Evolutionary conservation across 441 rosid genomes (phyloP).

Genomic region (Omphalea diandra): DNA sequence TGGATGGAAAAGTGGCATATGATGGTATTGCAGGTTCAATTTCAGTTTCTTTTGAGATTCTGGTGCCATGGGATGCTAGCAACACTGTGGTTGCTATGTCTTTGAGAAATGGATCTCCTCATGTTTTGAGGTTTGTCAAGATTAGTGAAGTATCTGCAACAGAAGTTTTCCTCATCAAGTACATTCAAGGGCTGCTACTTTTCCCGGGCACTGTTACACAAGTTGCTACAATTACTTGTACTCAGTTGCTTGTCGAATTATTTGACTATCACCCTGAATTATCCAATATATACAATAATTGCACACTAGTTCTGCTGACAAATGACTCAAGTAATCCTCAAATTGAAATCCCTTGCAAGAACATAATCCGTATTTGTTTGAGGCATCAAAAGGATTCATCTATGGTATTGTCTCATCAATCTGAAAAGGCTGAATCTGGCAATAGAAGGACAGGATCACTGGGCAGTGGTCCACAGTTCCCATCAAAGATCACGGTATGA

Average conservation of each 20-base stretch:
- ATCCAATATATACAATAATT: conserved; percentile 31
- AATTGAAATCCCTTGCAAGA: conserved; percentile 53
- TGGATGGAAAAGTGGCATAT: conserved; percentile 32
- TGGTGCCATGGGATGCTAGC: conserved; percentile 37
- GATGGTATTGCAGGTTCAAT: conserved; percentile 32
- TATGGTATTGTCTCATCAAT: conserved; percentile 26
- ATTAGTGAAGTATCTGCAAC: conserved; percentile 40
- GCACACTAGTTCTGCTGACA: conserved; percentile 50
- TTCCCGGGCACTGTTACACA: conserved; percentile 56
- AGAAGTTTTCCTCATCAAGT: conserved; percentile 46
- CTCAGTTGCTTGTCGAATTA: conserved; percentile 28
- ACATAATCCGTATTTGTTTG: conserved; percentile 39
- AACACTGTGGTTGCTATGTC: conserved; percentile 43
- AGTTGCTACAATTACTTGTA: conserved; percentile 50
- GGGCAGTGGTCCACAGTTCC: conserved; percentile 23
- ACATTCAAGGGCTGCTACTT: conserved; percentile 55
- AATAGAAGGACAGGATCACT: conserved; percentile 33
- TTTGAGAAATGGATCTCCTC: conserved; percentile 44
- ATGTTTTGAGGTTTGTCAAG: conserved; percentile 40
- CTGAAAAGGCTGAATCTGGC: conserved; percentile 26
- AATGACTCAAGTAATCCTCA: conserved; percentile 56
- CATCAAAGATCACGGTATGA: conserved; percentile 42
- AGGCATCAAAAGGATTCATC: conserved; percentile 37
- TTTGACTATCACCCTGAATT: conserved; percentile 32
- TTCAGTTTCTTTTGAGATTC: conserved; percentile 44